phyloP scores from a whole-genome alignment of 208 protist genomes.

The Wallacemonas sp. region DNA sequence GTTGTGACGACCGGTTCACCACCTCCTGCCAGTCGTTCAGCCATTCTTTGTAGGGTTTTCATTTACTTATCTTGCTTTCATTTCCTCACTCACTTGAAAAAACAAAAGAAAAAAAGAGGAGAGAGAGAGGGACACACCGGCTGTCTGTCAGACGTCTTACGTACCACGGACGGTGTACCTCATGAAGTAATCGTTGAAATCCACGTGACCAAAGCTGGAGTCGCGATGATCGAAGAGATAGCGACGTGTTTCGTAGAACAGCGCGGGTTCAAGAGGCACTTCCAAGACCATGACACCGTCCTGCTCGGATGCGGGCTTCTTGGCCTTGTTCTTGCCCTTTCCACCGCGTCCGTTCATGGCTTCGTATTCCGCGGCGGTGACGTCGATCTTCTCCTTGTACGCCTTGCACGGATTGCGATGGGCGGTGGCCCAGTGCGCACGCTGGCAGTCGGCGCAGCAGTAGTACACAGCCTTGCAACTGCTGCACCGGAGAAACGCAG shows the following conservation, averaged over 20 bases:
- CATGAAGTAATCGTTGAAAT: constrained; percentile 84
- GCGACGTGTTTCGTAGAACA: constrained; percentile 72
- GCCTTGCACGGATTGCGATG: constrained; percentile 59
- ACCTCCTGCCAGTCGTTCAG: too few species aligned
- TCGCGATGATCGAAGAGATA: constrained; percentile 80
- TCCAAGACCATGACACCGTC: constrained; percentile 52
- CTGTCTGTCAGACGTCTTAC: too few species aligned
- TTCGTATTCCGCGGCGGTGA: constrained; percentile 53
- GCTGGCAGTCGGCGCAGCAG: constrained; percentile 71
- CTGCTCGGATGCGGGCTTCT: constrained; percentile 7
- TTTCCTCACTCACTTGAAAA: neutral
- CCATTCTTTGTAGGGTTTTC: too few species aligned
- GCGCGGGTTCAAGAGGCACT: constrained; percentile 63
- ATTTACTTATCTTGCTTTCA: too few species aligned
- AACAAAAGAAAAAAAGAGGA: neutral
- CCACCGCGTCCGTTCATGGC: constrained; percentile 34
- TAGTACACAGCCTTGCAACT: constrained; percentile 86
- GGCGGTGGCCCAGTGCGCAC: constrained; percentile 54
- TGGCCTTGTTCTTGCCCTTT: constrained; percentile 28
- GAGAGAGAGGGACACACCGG: too few species aligned
- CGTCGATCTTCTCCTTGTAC: constrained; percentile 53
- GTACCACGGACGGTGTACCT: constrained; percentile 65
- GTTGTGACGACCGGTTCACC: too few species aligned
- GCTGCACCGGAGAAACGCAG: constrained; percentile 62
- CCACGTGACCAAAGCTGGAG: constrained; percentile 47